Percentiles rank a stretch among this genome's conserved stretches.
Evolutionary conservation across 129 eudicot genomes (phyloP).

Genomic region (Escallonia rubra): DNA sequence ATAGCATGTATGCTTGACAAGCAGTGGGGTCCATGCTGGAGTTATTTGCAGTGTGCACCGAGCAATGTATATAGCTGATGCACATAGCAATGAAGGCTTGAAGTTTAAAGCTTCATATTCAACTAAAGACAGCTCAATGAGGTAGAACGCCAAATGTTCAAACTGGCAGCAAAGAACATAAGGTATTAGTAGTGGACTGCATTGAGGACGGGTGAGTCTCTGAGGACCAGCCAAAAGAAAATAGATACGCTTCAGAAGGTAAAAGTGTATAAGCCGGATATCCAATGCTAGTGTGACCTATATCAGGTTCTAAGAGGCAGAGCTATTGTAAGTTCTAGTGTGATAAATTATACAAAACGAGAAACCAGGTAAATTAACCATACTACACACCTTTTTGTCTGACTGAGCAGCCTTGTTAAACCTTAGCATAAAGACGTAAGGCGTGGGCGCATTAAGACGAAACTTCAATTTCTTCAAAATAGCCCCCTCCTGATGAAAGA

Average conservation of each 20-base stretch:
- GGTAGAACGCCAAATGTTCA: constrained; percentile 80
- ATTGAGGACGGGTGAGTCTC: no score
- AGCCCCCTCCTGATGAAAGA: constrained; percentile 59
- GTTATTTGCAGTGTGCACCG: constrained; percentile 57
- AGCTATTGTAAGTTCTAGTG: not conserved
- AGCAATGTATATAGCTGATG: constrained; percentile 89
- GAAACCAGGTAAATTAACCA: not conserved
- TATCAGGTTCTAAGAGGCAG: not conserved
- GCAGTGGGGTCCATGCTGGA: constrained; percentile 90
- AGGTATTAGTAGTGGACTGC: not conserved
- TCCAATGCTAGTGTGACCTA: not conserved
- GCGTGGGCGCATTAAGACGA: constrained; percentile 82
- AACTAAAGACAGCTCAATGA: constrained; percentile 76
- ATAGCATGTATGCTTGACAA: constrained; percentile 66
- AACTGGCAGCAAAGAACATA: constrained; percentile 30
- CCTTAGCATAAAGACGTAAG: constrained; percentile 87
- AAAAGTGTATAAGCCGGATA: no score
- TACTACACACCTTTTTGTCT: constrained; percentile 45
- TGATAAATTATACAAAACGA: not conserved
- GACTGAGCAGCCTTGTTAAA: constrained; percentile 89
- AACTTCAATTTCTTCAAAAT: constrained; percentile 66
- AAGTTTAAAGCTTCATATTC: constrained; percentile 78
- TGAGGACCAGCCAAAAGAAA: not conserved
- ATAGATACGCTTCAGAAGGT: not conserved
- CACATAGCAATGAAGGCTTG: constrained; percentile 87